Evolutionary conservation across 176 grass and related monocot species (phyloP).

Genomic region (Pharus latifolius): DNA sequence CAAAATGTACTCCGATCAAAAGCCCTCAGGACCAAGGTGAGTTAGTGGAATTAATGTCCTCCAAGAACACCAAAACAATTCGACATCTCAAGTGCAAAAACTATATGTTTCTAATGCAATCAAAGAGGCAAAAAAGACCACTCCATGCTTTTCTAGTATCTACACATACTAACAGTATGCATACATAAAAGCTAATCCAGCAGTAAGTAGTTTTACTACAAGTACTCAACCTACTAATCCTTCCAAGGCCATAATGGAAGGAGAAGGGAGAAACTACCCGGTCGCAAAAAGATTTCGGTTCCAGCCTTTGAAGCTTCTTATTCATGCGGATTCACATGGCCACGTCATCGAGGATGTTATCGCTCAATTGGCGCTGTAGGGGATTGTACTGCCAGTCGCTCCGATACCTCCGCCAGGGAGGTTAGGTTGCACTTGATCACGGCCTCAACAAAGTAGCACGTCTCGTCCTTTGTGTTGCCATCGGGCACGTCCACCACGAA

Average conservation of each 20-base stretch:
- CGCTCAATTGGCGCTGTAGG: conserved; percentile 29
- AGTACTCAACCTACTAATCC: conserved; percentile 26
- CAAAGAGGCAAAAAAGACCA: conserved; percentile 20
- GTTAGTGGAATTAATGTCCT: conserved; percentile 8
- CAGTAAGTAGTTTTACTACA: conserved; percentile 22
- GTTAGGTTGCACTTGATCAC: conserved; percentile 81
- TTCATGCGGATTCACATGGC: neutral
- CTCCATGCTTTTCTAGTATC: conserved; percentile 20
- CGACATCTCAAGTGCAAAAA: conserved; percentile 20
- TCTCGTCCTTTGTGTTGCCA: conserved; percentile 70
- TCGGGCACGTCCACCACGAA: conserved; percentile 71
- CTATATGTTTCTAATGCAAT: conserved; percentile 17
- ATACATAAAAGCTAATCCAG: conserved; percentile 29
- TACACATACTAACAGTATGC: conserved; percentile 27
- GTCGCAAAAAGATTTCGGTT: conserved; percentile 35
- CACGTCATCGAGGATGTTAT: neutral
- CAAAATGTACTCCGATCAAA: conserved; percentile 7
- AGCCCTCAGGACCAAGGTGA: conserved; percentile 1
- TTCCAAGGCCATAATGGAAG: conserved; percentile 16
- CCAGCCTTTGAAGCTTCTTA: conserved; percentile 34
- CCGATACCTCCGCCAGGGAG: conserved; percentile 50
- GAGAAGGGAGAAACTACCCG: conserved; percentile 9
- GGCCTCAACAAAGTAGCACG: conserved; percentile 70
- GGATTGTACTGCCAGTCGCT: conserved; percentile 37
- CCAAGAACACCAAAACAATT: conserved; percentile 11